phyloP scores from a whole-genome alignment of 768 basidiomycete genomes.

The Pulveroboletus sp. region DNA sequence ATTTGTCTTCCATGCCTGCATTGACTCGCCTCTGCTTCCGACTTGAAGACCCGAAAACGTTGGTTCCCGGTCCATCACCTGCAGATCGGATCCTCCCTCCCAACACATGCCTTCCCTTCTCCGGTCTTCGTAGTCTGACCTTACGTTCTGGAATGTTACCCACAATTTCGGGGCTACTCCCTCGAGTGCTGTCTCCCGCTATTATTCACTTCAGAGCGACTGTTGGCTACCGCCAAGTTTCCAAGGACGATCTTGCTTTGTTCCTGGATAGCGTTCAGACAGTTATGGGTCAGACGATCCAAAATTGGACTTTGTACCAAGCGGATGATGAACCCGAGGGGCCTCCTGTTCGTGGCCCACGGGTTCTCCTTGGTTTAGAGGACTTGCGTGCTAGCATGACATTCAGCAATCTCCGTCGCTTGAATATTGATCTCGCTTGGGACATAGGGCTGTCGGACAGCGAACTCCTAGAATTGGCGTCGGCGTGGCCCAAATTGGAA shows the following conservation, averaged over 20 bases:
- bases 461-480: background rate
- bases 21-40: background rate
- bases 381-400: constrained; percentile 1
- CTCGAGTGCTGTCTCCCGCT: background rate
- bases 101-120: background rate
- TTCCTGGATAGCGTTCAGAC: background rate
- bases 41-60: too few species aligned
- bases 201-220: background rate
- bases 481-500: constrained; percentile 10
- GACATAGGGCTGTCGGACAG: background rate
- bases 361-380: background rate
- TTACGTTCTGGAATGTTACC: background rate
- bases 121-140: background rate
- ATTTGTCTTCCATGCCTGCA: background rate
- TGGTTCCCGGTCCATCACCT: background rate
- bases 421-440: background rate
- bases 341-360: background rate
- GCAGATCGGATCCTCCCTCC: background rate
- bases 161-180: background rate
- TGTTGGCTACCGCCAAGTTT: background rate
- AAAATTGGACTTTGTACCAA: background rate
- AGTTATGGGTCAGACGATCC: background rate
- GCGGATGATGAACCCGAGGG: too few species aligned
- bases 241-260: background rate
- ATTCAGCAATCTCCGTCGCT: background rate